Evolutionary conservation across 2,329 filamentous ascomycete species (phyloP).

Genomic region (Nigrograna mackinnonii): DNA sequence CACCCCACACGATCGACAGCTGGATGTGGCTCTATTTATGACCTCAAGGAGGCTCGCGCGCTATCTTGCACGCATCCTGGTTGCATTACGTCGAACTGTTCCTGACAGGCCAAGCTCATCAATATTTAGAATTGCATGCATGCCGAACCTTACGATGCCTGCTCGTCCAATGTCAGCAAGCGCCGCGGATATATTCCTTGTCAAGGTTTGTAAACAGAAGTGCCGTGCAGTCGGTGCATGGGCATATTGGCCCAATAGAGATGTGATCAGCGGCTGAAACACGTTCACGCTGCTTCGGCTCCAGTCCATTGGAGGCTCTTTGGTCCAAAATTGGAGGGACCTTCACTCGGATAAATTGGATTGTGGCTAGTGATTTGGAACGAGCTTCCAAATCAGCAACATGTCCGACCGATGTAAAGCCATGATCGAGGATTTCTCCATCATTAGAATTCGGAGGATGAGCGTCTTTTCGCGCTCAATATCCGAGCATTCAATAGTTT

Average conservation of each 20-base stretch:
- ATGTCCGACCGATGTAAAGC: not conserved
- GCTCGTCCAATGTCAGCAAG: slow-evolving; percentile 5
- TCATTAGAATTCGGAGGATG: not conserved
- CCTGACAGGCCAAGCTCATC: slow-evolving; percentile 15
- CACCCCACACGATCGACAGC: slow-evolving; percentile 2
- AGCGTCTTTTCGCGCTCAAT: slow-evolving; percentile 1
- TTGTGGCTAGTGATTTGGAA: not conserved
- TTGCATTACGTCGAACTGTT: slow-evolving; percentile 1
- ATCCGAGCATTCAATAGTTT: not conserved
- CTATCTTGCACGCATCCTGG: not conserved
- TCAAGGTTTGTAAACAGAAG: slow-evolving; percentile 4
- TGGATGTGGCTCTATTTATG: slow-evolving; percentile 8
- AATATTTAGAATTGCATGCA: slow-evolving; percentile 8
- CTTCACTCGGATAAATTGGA: slow-evolving; percentile 9
- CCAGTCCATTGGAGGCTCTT: slow-evolving; percentile 3
- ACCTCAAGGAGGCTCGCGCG: not conserved
- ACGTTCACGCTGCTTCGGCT: slow-evolving; percentile 4
- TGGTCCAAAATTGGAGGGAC: not conserved
- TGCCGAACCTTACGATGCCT: slow-evolving; percentile 3
- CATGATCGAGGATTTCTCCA: not conserved
- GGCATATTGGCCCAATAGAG: not conserved
- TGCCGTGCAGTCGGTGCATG: slow-evolving; percentile 1
- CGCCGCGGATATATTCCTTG: slow-evolving; percentile 6
- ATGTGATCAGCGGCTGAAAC: not conserved
- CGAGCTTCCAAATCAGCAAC: not conserved